Evolutionary conservation across 2,329 filamentous ascomycete genomes (phyloP), one percentile per base, ranked within the genome.

Genomic region (Simplicillium aogashimaense): DNA sequence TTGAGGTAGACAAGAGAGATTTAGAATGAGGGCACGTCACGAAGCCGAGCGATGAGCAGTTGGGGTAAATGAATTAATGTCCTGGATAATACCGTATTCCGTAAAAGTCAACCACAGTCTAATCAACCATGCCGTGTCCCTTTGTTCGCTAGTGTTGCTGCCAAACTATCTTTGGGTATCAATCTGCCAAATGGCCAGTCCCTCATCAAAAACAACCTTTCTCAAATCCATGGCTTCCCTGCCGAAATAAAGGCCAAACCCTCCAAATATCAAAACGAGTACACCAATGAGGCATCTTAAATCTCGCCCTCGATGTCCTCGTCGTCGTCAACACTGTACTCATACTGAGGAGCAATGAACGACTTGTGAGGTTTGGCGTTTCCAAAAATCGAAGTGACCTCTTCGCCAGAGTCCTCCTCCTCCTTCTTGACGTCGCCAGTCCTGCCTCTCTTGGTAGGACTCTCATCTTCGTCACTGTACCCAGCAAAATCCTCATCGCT

Each of bases 391-490:
- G 48, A 48, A 3, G 40, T 38, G 17, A 20, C 8, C 12, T 43
- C 45, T 14, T 52, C 47, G 12, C 44, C 43, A 9, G 51, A 49
- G 15, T 55, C 56, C 37, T 57, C 55, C 3, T 20, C 36, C 12
- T 13, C 11, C 17, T 13, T 36, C 12, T 20, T 25, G 39, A 45
- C 29, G 7, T 48, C 46, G 16, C 46, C 47, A 4, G 47, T 50
- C 49, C 55, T 58, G 10, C 45, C 33, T 6, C 55, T 51, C 54
- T 65, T 66, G 16, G 58, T 61, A 2, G 61, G 61, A 2, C 63
- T 65, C 17, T 58, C 53, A 17, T 63, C 53, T 42, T 55, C 47
- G 4, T 53, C 56, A 28, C 59, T 49, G 8, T 53, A 50, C 12
- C 52, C 49, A 14, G 52, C 50, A 28, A 53, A 44, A 17, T 54